A percentile compares a stretch with the other conserved stretches of the same genome.
phyloP scores from a whole-genome alignment of 164 flowering plant genomes.

The Protea cynaroides region DNA sequence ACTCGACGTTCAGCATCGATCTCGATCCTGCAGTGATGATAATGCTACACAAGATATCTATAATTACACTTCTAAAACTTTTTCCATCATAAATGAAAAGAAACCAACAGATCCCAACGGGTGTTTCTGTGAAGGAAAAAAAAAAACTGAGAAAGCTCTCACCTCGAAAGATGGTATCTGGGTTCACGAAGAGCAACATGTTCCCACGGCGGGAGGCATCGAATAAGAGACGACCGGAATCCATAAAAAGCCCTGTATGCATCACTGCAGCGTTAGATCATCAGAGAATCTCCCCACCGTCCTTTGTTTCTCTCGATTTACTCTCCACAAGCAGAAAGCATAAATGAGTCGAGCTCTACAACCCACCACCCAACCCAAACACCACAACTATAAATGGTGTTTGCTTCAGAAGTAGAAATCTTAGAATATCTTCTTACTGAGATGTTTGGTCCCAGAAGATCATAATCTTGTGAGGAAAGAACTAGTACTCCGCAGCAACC shows the following conservation, averaged over 20 bases:
- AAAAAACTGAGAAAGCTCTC: neutral
- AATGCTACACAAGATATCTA: too few species aligned
- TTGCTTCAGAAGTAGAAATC: neutral
- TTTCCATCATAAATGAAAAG: too few species aligned
- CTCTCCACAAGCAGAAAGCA: neutral
- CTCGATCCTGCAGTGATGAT: conserved; percentile 31
- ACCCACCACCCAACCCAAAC: neutral
- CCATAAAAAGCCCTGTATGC: conserved; percentile 27
- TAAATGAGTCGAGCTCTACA: too few species aligned
- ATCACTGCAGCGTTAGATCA: conserved; percentile 8
- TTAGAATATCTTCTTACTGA: neutral
- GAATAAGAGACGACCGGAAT: conserved; percentile 52
- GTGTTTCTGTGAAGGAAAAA: neutral
- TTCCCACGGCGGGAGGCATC: conserved; percentile 46
- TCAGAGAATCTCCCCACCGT: too few species aligned
- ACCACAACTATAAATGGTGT: too few species aligned
- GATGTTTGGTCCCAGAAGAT: conserved; percentile 37
- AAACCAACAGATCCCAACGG: too few species aligned
- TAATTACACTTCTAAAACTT: too few species aligned
- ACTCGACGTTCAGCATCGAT: conserved; percentile 44
- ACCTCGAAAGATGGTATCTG: conserved; percentile 52
- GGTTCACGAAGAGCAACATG: conserved; percentile 58
- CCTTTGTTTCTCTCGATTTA: too few species aligned
- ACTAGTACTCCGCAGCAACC: conserved; percentile 83
- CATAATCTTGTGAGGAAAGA: conserved; percentile 90